Evolutionary conservation across 768 basidiomycete species (phyloP).

Genomic region (Boletales sp.): DNA sequence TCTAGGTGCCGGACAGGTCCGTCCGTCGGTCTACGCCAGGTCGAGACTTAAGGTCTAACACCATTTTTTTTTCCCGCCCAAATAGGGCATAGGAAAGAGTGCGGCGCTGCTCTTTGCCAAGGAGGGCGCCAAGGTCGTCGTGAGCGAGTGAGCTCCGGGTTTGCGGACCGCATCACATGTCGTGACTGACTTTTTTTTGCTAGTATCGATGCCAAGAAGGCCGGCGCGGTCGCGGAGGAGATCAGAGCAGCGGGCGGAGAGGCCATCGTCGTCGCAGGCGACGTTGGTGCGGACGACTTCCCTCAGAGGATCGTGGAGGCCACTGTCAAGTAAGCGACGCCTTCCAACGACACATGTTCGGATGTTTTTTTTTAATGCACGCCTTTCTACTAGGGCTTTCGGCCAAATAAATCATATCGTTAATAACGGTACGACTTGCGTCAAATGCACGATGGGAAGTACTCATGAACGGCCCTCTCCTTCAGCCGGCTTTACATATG

Average conservation of each 20-base stretch:
- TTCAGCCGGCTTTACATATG: slow-evolving; percentile 71
- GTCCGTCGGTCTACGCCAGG: slow-evolving; percentile 5
- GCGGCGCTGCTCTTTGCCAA: slow-evolving; percentile 75
- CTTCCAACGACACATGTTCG: not conserved
- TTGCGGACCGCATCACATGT: not conserved
- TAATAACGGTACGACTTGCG: slow-evolving; percentile 58
- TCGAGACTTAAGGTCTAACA: not conserved
- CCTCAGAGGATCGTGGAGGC: slow-evolving; percentile 74
- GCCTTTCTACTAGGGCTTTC: slow-evolving; percentile 50
- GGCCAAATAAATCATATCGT: slow-evolving; percentile 87
- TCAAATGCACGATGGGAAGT: not conserved
- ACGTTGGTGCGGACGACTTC: slow-evolving; percentile 81
- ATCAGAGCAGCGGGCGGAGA: slow-evolving; percentile 72
- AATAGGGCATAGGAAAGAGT: slow-evolving; percentile 74
- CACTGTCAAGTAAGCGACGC: slow-evolving; percentile 65
- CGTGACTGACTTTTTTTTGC: slow-evolving; percentile 1
- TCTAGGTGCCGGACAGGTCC: slow-evolving; percentile 73
- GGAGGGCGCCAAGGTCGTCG: slow-evolving; percentile 85
- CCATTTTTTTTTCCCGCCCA: not conserved
- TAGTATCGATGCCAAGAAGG: slow-evolving; percentile 72
- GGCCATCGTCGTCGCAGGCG: slow-evolving; percentile 70
- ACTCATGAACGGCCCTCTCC: not conserved
- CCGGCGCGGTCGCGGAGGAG: slow-evolving; percentile 63
- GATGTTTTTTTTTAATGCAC: not conserved
- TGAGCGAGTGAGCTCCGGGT: slow-evolving; percentile 58